Conservation (phyloP, 2,329 filamentous ascomycete genomes). For the Rhexocercosporidium sp. region DNA sequence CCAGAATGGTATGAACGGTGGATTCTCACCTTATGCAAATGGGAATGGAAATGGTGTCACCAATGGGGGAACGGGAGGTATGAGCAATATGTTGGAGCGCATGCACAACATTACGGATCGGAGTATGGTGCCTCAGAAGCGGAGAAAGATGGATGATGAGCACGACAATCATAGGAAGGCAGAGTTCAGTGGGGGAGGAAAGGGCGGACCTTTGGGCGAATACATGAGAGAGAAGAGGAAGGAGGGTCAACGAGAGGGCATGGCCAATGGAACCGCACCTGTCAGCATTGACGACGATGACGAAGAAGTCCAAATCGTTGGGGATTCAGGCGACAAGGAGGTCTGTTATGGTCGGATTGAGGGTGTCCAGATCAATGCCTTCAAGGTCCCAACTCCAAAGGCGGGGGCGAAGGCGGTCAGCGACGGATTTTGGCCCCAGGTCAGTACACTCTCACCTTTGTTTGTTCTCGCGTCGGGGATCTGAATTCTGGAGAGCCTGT, state of each 20-base stretch:
- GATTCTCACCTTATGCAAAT: conserved; percentile 33
- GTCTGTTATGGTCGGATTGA: conserved; percentile 84
- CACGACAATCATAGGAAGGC: conserved; percentile 50
- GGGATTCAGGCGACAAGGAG: conserved; percentile 68
- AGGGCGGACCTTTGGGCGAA: conserved; percentile 65
- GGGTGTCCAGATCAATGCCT: conserved; percentile 67
- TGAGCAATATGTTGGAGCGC: conserved; percentile 71
- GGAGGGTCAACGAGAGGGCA: conserved; percentile 47
- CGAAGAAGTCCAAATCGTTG: conserved; percentile 61
- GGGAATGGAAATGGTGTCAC: conserved; percentile 26
- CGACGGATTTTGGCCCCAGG: conserved; percentile 66
- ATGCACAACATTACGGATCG: conserved; percentile 78
- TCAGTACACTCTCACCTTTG: not conserved
- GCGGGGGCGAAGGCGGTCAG: conserved; percentile 63
- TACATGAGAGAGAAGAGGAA: conserved; percentile 67
- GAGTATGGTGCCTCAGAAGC: conserved; percentile 65
- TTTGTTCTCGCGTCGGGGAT: not conserved
- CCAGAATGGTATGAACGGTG: conserved; percentile 16
- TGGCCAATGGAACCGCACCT: conserved; percentile 40
- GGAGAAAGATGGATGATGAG: conserved; percentile 58
- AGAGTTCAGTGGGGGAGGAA: conserved; percentile 53
- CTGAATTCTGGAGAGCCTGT: not conserved
- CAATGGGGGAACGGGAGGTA: conserved; percentile 45
- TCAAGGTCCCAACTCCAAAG: conserved; percentile 71
- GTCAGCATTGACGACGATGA: conserved; percentile 54